Conservation (phyloP, 2,329 filamentous ascomycete species). For the Aspergillus sp. region DNA sequence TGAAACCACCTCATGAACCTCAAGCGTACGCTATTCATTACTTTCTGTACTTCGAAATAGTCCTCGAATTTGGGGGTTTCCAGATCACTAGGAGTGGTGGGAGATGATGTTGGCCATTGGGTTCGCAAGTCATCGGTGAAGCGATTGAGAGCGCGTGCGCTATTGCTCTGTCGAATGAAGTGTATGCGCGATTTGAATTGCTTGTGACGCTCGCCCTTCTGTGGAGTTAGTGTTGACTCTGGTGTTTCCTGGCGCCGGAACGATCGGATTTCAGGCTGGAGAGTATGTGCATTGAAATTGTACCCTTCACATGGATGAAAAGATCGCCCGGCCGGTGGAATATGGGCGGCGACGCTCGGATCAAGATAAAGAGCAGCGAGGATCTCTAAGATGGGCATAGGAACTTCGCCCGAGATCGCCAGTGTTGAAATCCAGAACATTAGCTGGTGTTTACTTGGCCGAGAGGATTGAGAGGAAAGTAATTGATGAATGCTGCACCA, state of each 20-base stretch:
- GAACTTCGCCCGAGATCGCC: slow-evolving; percentile 22
- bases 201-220: slow-evolving; percentile 1
- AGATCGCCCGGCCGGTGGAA: slow-evolving; percentile 8
- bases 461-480: slow-evolving; percentile 12
- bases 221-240: slow-evolving; percentile 7
- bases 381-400: slow-evolving; percentile 24
- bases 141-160: neutral
- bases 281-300: neutral
- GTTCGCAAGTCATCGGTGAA: slow-evolving; percentile 9
- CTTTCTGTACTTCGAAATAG: slow-evolving; percentile 17
- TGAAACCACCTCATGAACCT: slow-evolving; percentile 26
- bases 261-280: slow-evolving; percentile 5
- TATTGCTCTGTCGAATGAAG: slow-evolving; percentile 4
- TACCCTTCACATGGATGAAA: slow-evolving; percentile 11
- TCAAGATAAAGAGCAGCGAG: slow-evolving; percentile 20
- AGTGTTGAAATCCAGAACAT: slow-evolving; percentile 32
- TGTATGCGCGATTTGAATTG: slow-evolving; percentile 12
- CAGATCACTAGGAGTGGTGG: slow-evolving; percentile 16
- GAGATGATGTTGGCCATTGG: slow-evolving; percentile 19
- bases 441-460: slow-evolving; percentile 22
- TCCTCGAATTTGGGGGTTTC: slow-evolving; percentile 13
- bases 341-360: slow-evolving; percentile 6
- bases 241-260: slow-evolving; percentile 4
- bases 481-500: slow-evolving; percentile 22
- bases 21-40: slow-evolving; percentile 10